A percentile compares a stretch with the other conserved stretches of the same genome.
These are phyloP conservation scores for Neurospora terricola DNA, from an alignment of 495 filamentous ascomycete genomes.

Conservation along the genomic window DNA sequence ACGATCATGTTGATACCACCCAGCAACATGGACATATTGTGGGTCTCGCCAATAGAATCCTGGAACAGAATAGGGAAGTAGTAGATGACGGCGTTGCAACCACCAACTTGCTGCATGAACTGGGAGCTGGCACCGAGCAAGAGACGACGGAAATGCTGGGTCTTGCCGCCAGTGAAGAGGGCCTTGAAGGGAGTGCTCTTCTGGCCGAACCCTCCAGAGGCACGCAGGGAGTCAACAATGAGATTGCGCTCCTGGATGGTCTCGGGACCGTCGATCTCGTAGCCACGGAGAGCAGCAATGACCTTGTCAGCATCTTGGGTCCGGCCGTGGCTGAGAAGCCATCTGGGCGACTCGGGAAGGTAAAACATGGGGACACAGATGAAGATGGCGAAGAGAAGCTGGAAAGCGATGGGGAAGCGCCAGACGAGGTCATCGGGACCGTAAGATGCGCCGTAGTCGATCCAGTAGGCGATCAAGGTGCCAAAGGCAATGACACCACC, in stretches of 20 bases:
- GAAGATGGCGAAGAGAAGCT: conserved; percentile 61
- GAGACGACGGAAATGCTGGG: conserved; percentile 56
- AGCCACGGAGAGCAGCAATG: conserved; percentile 56
- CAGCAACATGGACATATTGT: conserved; percentile 56
- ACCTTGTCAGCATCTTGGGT: conserved; percentile 59
- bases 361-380: conserved; percentile 53
- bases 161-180: conserved; percentile 52
- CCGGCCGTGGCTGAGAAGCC: conserved; percentile 58
- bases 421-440: conserved; percentile 55
- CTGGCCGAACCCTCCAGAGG: conserved; percentile 46
- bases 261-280: conserved; percentile 48
- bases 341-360: conserved; percentile 70
- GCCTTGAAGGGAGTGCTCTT: conserved; percentile 45
- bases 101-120: conserved; percentile 71
- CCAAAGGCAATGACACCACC: conserved; percentile 74
- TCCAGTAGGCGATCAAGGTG: conserved; percentile 71
- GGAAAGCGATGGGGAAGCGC: conserved; percentile 79
- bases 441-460: conserved; percentile 69
- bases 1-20: conserved; percentile 76
- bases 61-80: conserved; percentile 73
- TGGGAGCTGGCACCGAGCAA: conserved; percentile 50
- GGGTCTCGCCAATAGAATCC: conserved; percentile 44
- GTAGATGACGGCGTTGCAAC: conserved; percentile 78
- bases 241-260: conserved; percentile 48
- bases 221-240: conserved; percentile 53